Base-by-base conservation (phyloP, 768 basidiomycete genomes). In the Polyporus arcularius region DNA sequence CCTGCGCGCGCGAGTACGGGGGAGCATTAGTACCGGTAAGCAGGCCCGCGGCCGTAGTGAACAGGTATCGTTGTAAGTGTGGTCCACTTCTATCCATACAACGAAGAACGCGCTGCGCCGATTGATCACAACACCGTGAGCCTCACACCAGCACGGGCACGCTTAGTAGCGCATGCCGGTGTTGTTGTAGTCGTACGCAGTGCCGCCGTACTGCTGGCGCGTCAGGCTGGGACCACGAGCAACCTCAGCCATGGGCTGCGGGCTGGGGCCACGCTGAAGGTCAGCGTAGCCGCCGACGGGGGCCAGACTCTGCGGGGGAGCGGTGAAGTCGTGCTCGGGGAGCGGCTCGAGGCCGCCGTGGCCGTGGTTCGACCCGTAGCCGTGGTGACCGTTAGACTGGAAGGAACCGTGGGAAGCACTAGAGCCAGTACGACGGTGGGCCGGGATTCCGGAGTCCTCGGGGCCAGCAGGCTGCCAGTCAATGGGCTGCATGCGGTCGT, bases 221-320 rank as follows among this genome's bases (percentile, higher is more conserved):
- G 67, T 75, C 61, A 79, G 55, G 70, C 81, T 85, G 15, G 82
- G 79, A 35, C 80, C 82, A 59, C 79, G 80, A 35, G 65, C 64
- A 38, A 82, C 72, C 69, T 87, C 80, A 53, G 80, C 77, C 85
- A 88, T 87, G 16, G 89, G 90, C 62, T 83, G 82, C 16, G 87
- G 85, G 73, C 85, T 89, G 9, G 86, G 78, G 35, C 89, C 91
- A 62, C 91, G 88, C 57, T 89, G 82, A 49, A 92, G 81, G 71
- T 93, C 90, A 49, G 90, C 92, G 67, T 94, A 94, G 21, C 89
- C 90, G 58, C 89, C 90, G 57, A 89, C 84, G 28, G 89, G 84
- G 14, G 86, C 85, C 47, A 87, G 78, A 52, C 75, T 69, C 15
- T 79, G 63, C 28, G 85, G 70, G 28, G 85, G 85, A 55, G 88